Evolutionary conservation across 768 basidiomycete genomes (phyloP), one percentile per base, ranked within the genome.

Genomic region (Gyrodon lividus): DNA sequence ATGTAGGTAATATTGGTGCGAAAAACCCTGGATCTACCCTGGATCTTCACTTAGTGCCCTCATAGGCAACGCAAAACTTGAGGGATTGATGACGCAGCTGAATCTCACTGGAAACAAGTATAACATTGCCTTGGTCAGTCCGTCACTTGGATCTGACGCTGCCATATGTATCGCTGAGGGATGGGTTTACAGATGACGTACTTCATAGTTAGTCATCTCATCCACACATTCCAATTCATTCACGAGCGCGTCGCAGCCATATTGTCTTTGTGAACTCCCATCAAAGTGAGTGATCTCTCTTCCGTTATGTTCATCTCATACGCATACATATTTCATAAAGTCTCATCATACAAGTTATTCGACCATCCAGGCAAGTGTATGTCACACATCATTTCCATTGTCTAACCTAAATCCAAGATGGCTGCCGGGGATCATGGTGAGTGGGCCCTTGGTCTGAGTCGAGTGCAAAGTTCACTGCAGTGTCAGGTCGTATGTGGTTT

Each of bases 381-480:
- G 9, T 87, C 86, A 77, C 77, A n/a, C n/a, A n/a, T n/a, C n/a
- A n/a, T n/a, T n/a, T n/a, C n/a, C n/a, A 81, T 77, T 56, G 53
- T 70, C 48, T 16, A 16, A 16, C 34, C 8, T 2, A 12, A 35
- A 76, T 5, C 2, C 6, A 41, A 60, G 78, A 63, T 88, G 85
- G 84, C 72, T 88, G 22, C 83, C 86, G 0, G 77, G 77, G 14
- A 84, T 88, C 41, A 83, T 81, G 53, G 83, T 83, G 58, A 54
- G 73, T 31, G 26, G n/a, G 26, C 1, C 19, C 5, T 31, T 43
- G 37, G 3, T 17, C 41, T 30, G 6, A 6, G 6, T 38, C 14
- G 13, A 22, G 17, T 26, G 2, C 1, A n/a, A 30, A 34, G 17
- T 37, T 59, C 8, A 57, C 28, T 12, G 46, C 5, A 23, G n/a